Evolutionary conservation across 257 asterid species (phyloP).

Genomic region (Solanum neorickii): DNA sequence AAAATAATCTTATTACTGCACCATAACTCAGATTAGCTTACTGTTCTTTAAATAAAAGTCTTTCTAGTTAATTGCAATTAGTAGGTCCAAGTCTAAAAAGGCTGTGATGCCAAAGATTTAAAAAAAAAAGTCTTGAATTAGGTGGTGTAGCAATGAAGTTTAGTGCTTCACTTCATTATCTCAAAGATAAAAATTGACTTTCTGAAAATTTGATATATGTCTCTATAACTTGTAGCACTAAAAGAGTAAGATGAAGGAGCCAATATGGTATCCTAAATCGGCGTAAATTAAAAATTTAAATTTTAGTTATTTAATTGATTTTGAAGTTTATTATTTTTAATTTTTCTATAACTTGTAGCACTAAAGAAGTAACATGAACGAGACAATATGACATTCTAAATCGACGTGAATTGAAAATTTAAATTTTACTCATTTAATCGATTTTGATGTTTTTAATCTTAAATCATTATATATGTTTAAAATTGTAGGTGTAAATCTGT

Average conservation of each 20-base stretch:
- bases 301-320: not conserved
- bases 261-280: fast-evolving
- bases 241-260: not conserved
- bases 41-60: not conserved
- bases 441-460: not conserved
- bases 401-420: fast-evolving
- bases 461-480: not conserved
- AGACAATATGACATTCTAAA: fast-evolving
- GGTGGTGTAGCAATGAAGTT: not conserved
- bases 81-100: not conserved
- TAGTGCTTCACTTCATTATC: not conserved
- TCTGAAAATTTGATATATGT: not conserved
- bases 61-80: not conserved
- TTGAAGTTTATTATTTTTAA: fast-evolving
- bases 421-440: not conserved
- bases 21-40: not conserved
- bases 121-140: not conserved
- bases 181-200: not conserved
- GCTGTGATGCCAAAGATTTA: not conserved
- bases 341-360: not conserved
- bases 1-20: no score
- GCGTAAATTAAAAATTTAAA: not conserved
- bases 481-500: not conserved
- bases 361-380: not conserved
- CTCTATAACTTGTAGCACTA: not conserved